phyloP scores from a whole-genome alignment of 805 yeast genomes.

The Sporopachydermia quercuum region DNA sequence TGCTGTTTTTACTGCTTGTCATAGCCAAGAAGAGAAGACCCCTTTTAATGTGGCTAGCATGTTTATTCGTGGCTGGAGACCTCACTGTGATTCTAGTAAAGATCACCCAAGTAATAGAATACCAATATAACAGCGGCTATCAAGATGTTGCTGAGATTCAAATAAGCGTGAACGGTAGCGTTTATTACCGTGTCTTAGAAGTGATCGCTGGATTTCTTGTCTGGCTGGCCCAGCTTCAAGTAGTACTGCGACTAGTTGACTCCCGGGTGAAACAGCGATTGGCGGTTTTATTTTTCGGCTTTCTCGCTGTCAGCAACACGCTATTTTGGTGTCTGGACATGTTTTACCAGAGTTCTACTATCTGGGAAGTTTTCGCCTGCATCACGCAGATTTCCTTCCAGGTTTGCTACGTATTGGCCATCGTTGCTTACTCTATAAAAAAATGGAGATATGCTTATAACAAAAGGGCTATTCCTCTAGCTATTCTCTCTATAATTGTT shows the following conservation, averaged over 20 bases:
- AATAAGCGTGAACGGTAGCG: constrained; percentile 21
- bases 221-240: constrained; percentile 41
- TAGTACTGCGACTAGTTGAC: constrained; percentile 25
- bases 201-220: constrained; percentile 29
- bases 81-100: constrained; percentile 35
- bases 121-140: constrained; percentile 36
- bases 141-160: constrained; percentile 35
- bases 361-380: constrained; percentile 13
- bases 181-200: constrained; percentile 23
- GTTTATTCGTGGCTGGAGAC: constrained; percentile 38
- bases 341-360: constrained; percentile 8
- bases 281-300: constrained; percentile 19
- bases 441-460: constrained; percentile 32
- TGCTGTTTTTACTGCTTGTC: constrained; percentile 42
- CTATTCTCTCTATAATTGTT: constrained; percentile 27
- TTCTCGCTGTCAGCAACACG: constrained; percentile 18
- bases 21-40: constrained; percentile 47
- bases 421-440: constrained; percentile 24
- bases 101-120: constrained; percentile 29
- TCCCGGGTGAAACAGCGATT: constrained; percentile 18
- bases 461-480: constrained; percentile 31
- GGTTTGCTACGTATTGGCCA: constrained; percentile 18
- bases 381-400: constrained; percentile 18
- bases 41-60: constrained; percentile 37
- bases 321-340: constrained; percentile 14